Evolutionary conservation across 805 yeast species (phyloP).

Genomic region (Ogataea trehalophila): DNA sequence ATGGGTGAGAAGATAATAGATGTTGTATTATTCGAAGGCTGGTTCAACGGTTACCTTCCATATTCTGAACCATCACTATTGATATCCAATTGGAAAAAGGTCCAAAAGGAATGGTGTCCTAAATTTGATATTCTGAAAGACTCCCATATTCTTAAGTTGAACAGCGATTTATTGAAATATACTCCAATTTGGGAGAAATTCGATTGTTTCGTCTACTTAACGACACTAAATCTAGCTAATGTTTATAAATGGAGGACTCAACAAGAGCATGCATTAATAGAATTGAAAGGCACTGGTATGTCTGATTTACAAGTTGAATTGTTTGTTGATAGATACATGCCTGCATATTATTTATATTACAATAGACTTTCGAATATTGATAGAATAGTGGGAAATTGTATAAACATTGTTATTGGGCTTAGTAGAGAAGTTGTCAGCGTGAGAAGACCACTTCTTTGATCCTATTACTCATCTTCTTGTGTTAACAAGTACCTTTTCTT

Average conservation of each 20-base stretch:
- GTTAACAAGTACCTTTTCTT: not conserved
- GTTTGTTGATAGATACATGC: slow-evolving; percentile 85
- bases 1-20: slow-evolving; percentile 38
- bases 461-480: not conserved
- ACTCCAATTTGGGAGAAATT: slow-evolving; percentile 50
- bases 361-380: slow-evolving; percentile 11
- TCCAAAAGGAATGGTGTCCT: slow-evolving; percentile 12
- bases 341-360: slow-evolving; percentile 71
- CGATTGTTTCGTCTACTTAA: slow-evolving; percentile 56
- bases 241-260: slow-evolving; percentile 78
- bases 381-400: slow-evolving; percentile 1
- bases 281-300: slow-evolving; percentile 69
- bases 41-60: slow-evolving; percentile 80
- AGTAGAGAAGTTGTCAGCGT: slow-evolving; percentile 10
- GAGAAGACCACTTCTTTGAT: not conserved
- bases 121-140: slow-evolving; percentile 16
- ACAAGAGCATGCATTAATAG: slow-evolving; percentile 62
- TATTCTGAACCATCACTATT: slow-evolving; percentile 29
- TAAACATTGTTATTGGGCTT: slow-evolving; percentile 15
- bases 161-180: slow-evolving; percentile 49
- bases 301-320: slow-evolving; percentile 56
- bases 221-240: slow-evolving; percentile 53
- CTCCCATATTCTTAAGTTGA: slow-evolving; percentile 36
- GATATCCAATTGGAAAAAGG: slow-evolving; percentile 23
- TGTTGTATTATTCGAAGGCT: slow-evolving; percentile 81